These are phyloP conservation scores for Umbellularia californica DNA, from an alignment of 164 flowering plant species.

Conservation along the genomic window DNA sequence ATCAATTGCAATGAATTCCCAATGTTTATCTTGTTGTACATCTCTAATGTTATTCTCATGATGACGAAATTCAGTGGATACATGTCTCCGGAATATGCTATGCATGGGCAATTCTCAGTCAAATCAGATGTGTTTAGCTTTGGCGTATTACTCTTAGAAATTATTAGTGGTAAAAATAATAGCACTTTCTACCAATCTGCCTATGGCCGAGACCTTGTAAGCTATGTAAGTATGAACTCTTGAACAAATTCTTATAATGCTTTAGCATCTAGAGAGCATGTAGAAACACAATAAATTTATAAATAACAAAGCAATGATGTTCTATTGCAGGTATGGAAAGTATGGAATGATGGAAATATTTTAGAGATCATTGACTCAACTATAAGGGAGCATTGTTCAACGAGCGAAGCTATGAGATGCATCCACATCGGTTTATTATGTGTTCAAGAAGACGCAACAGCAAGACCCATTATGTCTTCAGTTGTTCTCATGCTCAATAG, in stretches of 20 bases:
- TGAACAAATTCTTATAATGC: neutral
- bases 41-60: too few species aligned
- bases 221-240: neutral
- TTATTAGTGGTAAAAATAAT: neutral
- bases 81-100: conserved; percentile 9
- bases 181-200: neutral
- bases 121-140: conserved; percentile 10
- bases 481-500: neutral
- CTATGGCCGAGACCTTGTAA: neutral
- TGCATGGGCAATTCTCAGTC: conserved; percentile 4
- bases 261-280: too few species aligned
- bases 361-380: neutral
- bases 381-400: neutral
- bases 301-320: neutral
- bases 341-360: conserved; percentile 1
- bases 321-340: neutral
- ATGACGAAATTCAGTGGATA: neutral
- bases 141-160: neutral
- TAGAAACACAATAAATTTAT: neutral
- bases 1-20: too few species aligned
- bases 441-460: neutral
- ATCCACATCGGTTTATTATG: neutral
- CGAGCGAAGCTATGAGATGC: neutral
- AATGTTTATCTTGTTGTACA: too few species aligned
- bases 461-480: neutral